These are phyloP conservation scores for Rosa chinensis DNA, from an alignment of 306 rosid species.

Conservation along the genomic window DNA sequence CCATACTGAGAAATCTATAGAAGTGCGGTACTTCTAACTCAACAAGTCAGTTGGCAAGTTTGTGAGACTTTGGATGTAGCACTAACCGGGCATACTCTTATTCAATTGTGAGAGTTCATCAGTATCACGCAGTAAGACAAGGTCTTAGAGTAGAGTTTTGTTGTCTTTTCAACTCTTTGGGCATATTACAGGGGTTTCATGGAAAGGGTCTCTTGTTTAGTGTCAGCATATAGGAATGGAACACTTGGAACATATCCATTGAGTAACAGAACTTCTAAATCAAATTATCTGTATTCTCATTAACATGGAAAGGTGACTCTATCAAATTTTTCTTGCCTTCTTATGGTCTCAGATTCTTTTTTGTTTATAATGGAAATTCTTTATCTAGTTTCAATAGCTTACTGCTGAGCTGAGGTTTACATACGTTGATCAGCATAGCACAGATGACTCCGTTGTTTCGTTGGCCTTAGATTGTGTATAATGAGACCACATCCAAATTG, in stretches of 20 bases:
- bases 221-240: conserved; percentile 8
- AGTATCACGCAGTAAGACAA: background rate
- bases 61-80: background rate
- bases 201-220: background rate
- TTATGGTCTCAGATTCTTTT: background rate
- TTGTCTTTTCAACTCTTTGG: background rate
- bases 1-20: background rate
- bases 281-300: background rate
- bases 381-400: background rate
- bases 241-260: background rate
- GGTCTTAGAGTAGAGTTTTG: background rate
- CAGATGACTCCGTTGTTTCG: background rate
- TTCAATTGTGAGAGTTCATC: background rate
- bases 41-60: background rate
- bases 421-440: background rate
- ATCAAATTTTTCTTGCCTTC: background rate
- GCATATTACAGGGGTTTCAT: background rate
- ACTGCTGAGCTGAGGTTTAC: background rate
- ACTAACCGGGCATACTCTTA: background rate
- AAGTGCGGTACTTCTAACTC: background rate
- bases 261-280: background rate
- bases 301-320: background rate
- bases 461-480: background rate
- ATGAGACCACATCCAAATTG: background rate
- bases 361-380: background rate